Evolutionary conservation across 495 filamentous ascomycete genomes (phyloP).

Genomic region (Xylaria intraflava): DNA sequence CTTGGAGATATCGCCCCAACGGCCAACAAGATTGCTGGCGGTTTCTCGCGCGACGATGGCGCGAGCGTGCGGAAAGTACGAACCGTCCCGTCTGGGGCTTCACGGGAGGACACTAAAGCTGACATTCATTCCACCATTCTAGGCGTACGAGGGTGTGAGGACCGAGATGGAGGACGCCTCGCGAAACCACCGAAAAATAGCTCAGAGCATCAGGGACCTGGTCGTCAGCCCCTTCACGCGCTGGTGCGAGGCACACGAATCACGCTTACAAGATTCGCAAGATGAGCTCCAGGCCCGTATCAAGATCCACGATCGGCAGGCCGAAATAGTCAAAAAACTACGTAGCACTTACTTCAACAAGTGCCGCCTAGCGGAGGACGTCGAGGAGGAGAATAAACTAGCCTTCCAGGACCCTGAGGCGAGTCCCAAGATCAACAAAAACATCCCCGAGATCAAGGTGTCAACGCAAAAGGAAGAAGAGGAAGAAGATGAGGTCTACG

Average conservation of each 20-base stretch:
- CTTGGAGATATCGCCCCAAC: slow-evolving; percentile 77
- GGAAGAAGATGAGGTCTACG: slow-evolving; percentile 69
- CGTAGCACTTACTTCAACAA: slow-evolving; percentile 98
- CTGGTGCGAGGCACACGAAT: slow-evolving; percentile 92
- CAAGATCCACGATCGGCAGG: slow-evolving; percentile 87
- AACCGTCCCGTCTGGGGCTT: slow-evolving; percentile 6
- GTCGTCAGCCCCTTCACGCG: slow-evolving; percentile 89
- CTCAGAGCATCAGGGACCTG: slow-evolving; percentile 89
- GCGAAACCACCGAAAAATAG: slow-evolving; percentile 88
- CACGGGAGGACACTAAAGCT: slow-evolving; percentile 5
- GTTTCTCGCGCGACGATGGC: slow-evolving; percentile 89
- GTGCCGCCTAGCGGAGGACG: slow-evolving; percentile 88
- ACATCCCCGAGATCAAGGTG: slow-evolving; percentile 54
- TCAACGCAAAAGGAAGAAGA: slow-evolving; percentile 37
- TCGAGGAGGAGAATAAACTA: slow-evolving; percentile 97
- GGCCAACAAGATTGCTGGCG: slow-evolving; percentile 73
- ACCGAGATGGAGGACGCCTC: slow-evolving; percentile 90
- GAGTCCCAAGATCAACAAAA: slow-evolving; percentile 41
- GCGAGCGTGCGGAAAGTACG: slow-evolving; percentile 89
- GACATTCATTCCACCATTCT: slow-evolving; percentile 9
- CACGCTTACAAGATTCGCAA: slow-evolving; percentile 84
- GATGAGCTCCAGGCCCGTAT: slow-evolving; percentile 85
- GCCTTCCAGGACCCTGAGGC: slow-evolving; percentile 78
- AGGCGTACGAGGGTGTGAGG: slow-evolving; percentile 95
- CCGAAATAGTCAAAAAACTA: slow-evolving; percentile 81